A percentile compares a stretch with the other conserved stretches of the same genome.
Evolutionary conservation across 1,139 yeast genomes (phyloP).

Genomic region (Diutina mesorugosa): DNA sequence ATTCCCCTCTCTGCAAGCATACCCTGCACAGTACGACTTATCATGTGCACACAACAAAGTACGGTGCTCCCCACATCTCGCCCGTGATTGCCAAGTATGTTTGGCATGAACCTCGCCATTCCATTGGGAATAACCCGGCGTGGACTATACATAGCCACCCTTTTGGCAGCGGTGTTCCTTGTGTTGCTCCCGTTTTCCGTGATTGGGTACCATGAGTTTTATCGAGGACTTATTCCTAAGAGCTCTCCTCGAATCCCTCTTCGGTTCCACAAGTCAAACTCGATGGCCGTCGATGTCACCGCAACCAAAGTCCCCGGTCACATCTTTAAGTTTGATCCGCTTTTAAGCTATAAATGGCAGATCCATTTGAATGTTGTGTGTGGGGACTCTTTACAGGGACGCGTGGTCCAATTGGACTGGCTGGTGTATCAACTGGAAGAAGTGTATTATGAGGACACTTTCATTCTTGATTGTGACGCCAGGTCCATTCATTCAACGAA

Average conservation of each 20-base stretch:
- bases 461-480: slow-evolving; percentile 18
- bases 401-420: background rate
- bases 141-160: slow-evolving; percentile 5
- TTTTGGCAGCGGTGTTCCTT: slow-evolving; percentile 7
- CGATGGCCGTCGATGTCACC: slow-evolving; percentile 6
- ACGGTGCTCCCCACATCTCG: background rate
- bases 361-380: background rate
- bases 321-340: slow-evolving; percentile 5
- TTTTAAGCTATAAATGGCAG: slow-evolving; percentile 3
- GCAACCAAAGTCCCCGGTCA: slow-evolving; percentile 4
- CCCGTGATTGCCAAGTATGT: background rate
- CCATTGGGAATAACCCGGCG: slow-evolving; percentile 8
- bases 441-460: slow-evolving; percentile 3
- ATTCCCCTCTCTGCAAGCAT: background rate
- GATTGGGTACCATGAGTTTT: slow-evolving; percentile 23
- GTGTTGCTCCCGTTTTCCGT: slow-evolving; percentile 25
- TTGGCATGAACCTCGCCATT: slow-evolving; percentile 1
- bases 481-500: slow-evolving; percentile 15
- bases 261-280: slow-evolving; percentile 13
- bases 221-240: slow-evolving; percentile 19
- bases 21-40: background rate
- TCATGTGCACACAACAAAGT: too few relatives aligned
- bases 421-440: background rate
- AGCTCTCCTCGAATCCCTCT: slow-evolving; percentile 8
- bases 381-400: background rate